phyloP scores from a whole-genome alignment of 768 basidiomycete species.

The Goffeauzyma gilvescens region DNA sequence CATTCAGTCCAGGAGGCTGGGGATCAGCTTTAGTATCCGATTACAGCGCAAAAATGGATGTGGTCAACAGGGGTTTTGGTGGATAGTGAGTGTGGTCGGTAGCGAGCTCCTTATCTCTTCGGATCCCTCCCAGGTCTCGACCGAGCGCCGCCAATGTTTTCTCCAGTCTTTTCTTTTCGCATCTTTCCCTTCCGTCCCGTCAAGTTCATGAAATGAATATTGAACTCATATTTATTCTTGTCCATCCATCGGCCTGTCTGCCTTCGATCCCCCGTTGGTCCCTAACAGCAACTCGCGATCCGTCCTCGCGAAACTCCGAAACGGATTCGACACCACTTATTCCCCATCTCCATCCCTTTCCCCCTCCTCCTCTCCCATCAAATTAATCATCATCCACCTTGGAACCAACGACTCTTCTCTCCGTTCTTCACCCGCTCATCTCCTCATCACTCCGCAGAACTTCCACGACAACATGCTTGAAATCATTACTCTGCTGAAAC shows the following conservation, averaged over 20 bases:
- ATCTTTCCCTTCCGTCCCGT: too few species aligned
- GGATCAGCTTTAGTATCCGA: slow-evolving; percentile 3
- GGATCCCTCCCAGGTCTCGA: background rate
- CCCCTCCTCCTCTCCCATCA: slow-evolving; percentile 1
- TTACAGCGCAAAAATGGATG: background rate
- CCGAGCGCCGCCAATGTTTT: background rate
- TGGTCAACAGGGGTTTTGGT: background rate
- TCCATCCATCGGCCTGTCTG: too few species aligned
- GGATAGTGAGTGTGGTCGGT: background rate
- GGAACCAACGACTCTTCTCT: slow-evolving; percentile 6
- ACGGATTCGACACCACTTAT: too few species aligned
- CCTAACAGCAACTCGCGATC: slow-evolving; percentile 1
- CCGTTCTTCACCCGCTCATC: too few species aligned
- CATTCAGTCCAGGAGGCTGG: slow-evolving; percentile 2
- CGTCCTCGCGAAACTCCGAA: background rate
- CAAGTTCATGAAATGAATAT: background rate
- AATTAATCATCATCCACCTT: background rate
- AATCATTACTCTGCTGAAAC: too few species aligned
- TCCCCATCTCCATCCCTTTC: too few species aligned
- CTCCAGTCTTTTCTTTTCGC: background rate
- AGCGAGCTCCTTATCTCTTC: background rate
- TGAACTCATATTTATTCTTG: background rate
- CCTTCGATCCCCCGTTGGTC: too few species aligned
- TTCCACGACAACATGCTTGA: too few species aligned
- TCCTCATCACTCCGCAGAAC: too few species aligned